Evolutionary conservation across 2,329 filamentous ascomycete genomes (phyloP).

Genomic region (Raffaelea albimanens): DNA sequence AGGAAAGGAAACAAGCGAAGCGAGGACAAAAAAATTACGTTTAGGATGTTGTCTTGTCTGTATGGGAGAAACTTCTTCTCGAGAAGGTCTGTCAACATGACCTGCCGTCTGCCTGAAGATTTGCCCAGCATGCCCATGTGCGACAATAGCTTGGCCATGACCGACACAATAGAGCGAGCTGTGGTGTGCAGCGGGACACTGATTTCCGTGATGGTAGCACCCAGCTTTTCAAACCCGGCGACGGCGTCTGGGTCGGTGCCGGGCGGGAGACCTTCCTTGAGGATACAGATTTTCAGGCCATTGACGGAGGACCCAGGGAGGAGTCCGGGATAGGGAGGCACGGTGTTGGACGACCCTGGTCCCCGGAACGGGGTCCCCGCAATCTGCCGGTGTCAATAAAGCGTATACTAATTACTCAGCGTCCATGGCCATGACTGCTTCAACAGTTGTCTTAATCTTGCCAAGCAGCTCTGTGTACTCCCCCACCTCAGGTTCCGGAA

Average conservation of each 20-base stretch:
- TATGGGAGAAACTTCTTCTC: constrained; percentile 9
- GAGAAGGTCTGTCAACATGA: constrained; percentile 14
- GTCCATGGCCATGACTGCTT: constrained; percentile 11
- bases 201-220: constrained; percentile 17
- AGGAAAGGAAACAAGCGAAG: too few species aligned
- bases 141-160: constrained; percentile 20
- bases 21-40: too few species aligned
- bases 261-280: constrained; percentile 18
- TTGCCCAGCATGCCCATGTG: constrained; percentile 23
- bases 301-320: constrained; percentile 9
- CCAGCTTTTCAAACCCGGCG: constrained; percentile 16
- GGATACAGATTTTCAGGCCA: constrained; percentile 21
- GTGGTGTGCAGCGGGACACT: constrained; percentile 20
- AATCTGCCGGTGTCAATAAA: too few species aligned
- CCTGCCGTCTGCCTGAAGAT: constrained; percentile 14
- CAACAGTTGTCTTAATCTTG: constrained; percentile 7
- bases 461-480: constrained; percentile 18
- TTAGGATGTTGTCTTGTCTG: too few species aligned
- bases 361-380: too few species aligned
- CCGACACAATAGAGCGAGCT: constrained; percentile 12
- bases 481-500: constrained; percentile 17
- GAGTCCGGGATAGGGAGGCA: too few species aligned
- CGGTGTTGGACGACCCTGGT: too few species aligned
- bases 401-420: constrained; percentile 3
- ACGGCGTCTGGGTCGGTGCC: constrained; percentile 17